Percentiles rank a stretch among this genome's conserved stretches.
phyloP scores from a whole-genome alignment of 495 filamentous ascomycete genomes.

The Rostrohypoxylon terebratum region DNA sequence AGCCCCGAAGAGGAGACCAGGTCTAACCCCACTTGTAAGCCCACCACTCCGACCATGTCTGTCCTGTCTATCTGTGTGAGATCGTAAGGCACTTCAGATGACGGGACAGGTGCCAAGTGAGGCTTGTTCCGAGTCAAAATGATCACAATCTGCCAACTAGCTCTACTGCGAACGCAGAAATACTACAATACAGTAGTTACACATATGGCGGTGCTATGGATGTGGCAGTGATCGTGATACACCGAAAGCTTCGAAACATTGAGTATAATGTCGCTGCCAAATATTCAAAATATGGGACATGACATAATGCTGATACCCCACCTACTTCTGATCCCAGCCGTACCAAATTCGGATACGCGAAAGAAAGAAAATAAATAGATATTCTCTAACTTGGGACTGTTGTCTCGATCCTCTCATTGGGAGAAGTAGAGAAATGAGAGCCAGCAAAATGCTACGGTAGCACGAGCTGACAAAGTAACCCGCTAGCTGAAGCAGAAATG shows the following conservation, averaged over 20 bases:
- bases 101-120: conserved; percentile 22
- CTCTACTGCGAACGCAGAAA: neutral
- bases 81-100: conserved; percentile 41
- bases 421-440: conserved; percentile 2
- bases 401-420: conserved; percentile 37
- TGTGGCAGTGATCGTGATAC: conserved; percentile 34
- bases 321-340: conserved; percentile 28
- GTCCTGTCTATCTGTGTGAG: conserved; percentile 10
- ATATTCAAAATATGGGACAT: conserved; percentile 9
- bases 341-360: conserved; percentile 17
- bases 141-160: conserved; percentile 31
- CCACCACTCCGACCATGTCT: conserved; percentile 13
- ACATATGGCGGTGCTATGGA: conserved; percentile 37
- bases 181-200: too few relatives aligned
- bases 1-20: conserved; percentile 46
- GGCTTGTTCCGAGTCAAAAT: conserved; percentile 27
- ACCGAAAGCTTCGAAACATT: conserved; percentile 27
- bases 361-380: conserved; percentile 2
- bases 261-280: neutral
- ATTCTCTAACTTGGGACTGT: conserved; percentile 16
- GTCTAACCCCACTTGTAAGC: conserved; percentile 40
- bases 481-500: conserved; percentile 32
- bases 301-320: conserved; percentile 19
- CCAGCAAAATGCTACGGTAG: conserved; percentile 37
- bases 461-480: conserved; percentile 37